Base-by-base conservation (phyloP, 208 protist species). In the Sergeia podlipaevii region DNA sequence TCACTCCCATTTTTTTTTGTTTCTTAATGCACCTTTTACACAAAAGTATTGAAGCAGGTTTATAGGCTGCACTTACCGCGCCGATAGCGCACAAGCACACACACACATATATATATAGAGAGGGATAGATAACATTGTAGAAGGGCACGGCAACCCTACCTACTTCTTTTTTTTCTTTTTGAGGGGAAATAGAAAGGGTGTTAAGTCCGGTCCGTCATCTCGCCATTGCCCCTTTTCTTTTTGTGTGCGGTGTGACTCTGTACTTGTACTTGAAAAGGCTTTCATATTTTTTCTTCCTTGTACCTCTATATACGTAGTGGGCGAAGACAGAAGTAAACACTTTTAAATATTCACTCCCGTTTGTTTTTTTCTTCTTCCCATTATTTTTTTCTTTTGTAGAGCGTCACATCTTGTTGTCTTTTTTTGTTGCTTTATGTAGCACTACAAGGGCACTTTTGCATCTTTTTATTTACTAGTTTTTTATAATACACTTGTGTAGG, bases 81-180 rank as follows among this genome's bases (percentile, higher is more conserved):
- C n/a, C n/a, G 13, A 49, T 27, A 49, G 4, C 8, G 15, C n/a
- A 37, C 21, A 52, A 6, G 3, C 47, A 38, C 28, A 52, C 21
- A 52, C 8, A 21, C 30, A 52, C 44, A 32, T 18, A 32, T 26
- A 7, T 26, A 45, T 18, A 45, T 21, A 7, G 24, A 6, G 6
- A 49, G 33, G 5, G 33, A 28, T 7, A 49, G 33, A 21, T 34
- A 49, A 11, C 27, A 49, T 4, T 34, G 5, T 7, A 30, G 6
- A 17, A 44, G 39, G 10, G 33, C 33, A n/a, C 8, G 8, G 33
- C 33, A 38, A 15, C 33, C 8, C 8, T 8, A n/a, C 33, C 8
- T n/a, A 38, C 33, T 37, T 29, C 52, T 62, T 48, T 51, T 65
- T 34, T 57, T 59, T 70, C 4, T 70, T 34, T 48, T 21, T 8